Evolutionary conservation across 2,329 filamentous ascomycete species (phyloP).

Genomic region (Amylocarpus encephaloides): DNA sequence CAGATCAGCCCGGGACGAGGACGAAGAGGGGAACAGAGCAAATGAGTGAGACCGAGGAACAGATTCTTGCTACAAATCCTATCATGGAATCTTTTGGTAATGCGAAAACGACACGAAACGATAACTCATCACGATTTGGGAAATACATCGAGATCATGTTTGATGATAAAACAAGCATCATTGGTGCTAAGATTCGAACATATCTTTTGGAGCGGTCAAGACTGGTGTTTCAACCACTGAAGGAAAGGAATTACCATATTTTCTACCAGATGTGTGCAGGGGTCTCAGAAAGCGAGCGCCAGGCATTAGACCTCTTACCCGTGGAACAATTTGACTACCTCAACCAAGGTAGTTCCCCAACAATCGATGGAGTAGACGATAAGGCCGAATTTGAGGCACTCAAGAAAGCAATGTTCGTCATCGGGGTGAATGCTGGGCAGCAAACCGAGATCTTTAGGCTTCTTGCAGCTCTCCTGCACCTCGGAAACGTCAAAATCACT

Average conservation of each 20-base stretch:
- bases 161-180: constrained; percentile 89
- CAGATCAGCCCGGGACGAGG: constrained; percentile 75
- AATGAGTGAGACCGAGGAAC: constrained; percentile 98
- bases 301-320: constrained; percentile 71
- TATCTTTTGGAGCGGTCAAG: constrained; percentile 93
- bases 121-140: constrained; percentile 97
- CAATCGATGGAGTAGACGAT: constrained; percentile 92
- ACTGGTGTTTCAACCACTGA: constrained; percentile 93
- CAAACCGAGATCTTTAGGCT: constrained; percentile 86
- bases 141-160: constrained; percentile 99
- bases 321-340: constrained; percentile 93
- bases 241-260: constrained; percentile 98
- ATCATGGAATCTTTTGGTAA: constrained; percentile 99
- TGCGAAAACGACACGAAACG: constrained; percentile 98
- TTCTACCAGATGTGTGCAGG: constrained; percentile 97
- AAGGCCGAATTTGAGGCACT: constrained; percentile 89
- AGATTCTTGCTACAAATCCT: constrained; percentile 95
- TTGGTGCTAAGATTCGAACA: constrained; percentile 93
- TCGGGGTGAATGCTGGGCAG: constrained; percentile 69
- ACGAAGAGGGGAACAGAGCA: constrained; percentile 67
- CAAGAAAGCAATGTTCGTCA: constrained; percentile 76
- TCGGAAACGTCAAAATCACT: constrained; percentile 95
- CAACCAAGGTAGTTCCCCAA: constrained; percentile 87
- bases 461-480: constrained; percentile 82
- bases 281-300: constrained; percentile 74